These are phyloP conservation scores for Solanum aculeatissimum DNA, from an alignment of 305 asterid species.

Conservation along the genomic window DNA sequence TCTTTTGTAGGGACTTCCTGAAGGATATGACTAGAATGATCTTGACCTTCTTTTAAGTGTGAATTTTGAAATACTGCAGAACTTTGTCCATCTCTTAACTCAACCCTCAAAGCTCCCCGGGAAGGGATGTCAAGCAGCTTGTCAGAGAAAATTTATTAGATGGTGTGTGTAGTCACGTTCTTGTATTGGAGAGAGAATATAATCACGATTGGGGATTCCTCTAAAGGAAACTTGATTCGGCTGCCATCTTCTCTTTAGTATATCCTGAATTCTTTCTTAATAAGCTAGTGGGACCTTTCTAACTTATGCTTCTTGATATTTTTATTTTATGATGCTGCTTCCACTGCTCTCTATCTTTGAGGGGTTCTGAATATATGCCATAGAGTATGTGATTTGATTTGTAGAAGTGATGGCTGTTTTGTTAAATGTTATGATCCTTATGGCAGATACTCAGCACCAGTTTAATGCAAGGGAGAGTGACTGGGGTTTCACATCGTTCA, in stretches of 20 bases:
- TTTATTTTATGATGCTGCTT: not conserved
- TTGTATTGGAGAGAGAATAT: not conserved
- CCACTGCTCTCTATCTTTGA: not conserved
- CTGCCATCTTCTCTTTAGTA: not conserved
- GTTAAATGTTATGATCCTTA: not conserved
- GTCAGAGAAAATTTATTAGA: not conserved
- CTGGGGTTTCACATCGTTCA: slow-evolving; percentile 54
- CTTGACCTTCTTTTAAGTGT: not conserved
- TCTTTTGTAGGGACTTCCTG: not conserved
- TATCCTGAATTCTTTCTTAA: not conserved
- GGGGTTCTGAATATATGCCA: not conserved
- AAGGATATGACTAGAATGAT: not conserved
- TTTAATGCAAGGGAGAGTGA: slow-evolving; percentile 43
- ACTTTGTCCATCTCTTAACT: not conserved
- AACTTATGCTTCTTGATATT: not conserved
- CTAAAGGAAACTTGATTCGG: not conserved
- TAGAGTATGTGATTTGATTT: not conserved
- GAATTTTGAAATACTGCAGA: not conserved
- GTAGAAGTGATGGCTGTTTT: not conserved
- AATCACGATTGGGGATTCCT: not conserved
- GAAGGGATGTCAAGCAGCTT: not conserved
- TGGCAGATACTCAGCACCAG: slow-evolving; percentile 45
- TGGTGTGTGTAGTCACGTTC: not conserved
- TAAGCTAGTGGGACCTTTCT: not conserved
- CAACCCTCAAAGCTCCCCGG: not conserved